A percentile compares a stretch with the other conserved stretches of the same genome.
phyloP scores from a whole-genome alignment of 257 asterid genomes.

The Solanum piurae region DNA sequence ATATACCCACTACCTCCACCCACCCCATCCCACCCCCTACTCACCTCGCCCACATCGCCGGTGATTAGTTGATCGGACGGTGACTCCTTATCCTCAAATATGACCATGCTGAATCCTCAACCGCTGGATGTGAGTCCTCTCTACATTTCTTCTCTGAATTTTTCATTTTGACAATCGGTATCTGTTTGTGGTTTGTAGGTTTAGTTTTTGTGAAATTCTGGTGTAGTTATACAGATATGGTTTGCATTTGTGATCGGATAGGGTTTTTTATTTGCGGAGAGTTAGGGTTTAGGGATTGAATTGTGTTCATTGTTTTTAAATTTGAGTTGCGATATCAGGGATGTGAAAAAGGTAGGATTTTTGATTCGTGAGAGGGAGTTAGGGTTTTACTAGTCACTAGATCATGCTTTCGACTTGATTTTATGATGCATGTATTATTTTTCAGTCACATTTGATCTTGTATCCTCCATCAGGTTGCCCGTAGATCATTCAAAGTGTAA shows the following conservation, averaged over 20 bases:
- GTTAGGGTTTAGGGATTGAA: slow-evolving; percentile 21
- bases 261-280: slow-evolving; percentile 37
- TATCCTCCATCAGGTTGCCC: neutral
- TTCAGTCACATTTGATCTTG: neutral
- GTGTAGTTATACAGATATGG: neutral
- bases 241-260: slow-evolving; percentile 35
- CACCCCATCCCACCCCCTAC: slow-evolving; percentile 1
- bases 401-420: neutral
- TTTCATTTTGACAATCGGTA: neutral
- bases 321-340: slow-evolving; percentile 7
- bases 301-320: neutral
- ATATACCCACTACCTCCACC: neutral
- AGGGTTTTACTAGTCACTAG: neutral
- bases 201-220: slow-evolving; percentile 2
- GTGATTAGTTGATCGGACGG: slow-evolving; percentile 49
- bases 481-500: neutral
- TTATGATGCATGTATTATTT: neutral
- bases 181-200: neutral
- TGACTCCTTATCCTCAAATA: slow-evolving; percentile 22
- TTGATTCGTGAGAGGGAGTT: neutral
- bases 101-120: slow-evolving; percentile 81
- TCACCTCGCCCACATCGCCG: slow-evolving; percentile 13
- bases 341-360: slow-evolving; percentile 13
- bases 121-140: slow-evolving; percentile 58
- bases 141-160: slow-evolving; percentile 5